A percentile compares a stretch with the other conserved stretches of the same genome.
These are phyloP conservation scores for Aspergillus diversus DNA, from an alignment of 495 filamentous ascomycete species.

Conservation along the genomic window DNA sequence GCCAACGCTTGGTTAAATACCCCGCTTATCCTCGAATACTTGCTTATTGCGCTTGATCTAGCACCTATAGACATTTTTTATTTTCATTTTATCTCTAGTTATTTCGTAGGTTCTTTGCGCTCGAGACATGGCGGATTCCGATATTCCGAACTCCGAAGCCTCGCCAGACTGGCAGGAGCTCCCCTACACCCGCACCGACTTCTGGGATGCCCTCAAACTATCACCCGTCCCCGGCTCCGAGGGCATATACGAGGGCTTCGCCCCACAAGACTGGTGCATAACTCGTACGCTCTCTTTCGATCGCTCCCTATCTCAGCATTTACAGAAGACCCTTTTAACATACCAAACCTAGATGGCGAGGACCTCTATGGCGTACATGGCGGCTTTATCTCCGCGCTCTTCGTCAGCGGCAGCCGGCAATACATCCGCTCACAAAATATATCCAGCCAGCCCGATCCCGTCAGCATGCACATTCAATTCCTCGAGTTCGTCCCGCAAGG, in stretches of 20 bases:
- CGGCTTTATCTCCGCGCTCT: not conserved
- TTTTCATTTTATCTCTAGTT: no score
- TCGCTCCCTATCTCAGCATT: not conserved
- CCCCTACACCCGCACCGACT: not conserved
- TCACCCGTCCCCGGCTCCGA: not conserved
- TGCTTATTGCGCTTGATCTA: no score
- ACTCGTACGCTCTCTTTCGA: not conserved
- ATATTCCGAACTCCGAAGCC: slow-evolving; percentile 1
- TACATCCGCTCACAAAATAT: not conserved
- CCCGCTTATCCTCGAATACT: no score
- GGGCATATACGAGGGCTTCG: not conserved
- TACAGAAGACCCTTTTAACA: not conserved
- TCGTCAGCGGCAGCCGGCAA: not conserved
- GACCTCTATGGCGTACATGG: not conserved
- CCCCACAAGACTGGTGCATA: not conserved
- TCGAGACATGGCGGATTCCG: not conserved
- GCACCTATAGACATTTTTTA: no score
- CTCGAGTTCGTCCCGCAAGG: not conserved
- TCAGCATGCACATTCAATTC: slow-evolving; percentile 2
- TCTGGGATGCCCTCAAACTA: not conserved
- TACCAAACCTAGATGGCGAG: not conserved
- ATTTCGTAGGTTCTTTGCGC: no score
- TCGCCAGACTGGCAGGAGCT: not conserved
- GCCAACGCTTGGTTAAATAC: no score
- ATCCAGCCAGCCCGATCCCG: not conserved